These are phyloP conservation scores for Herpotrichia juniperi DNA, from an alignment of 2,329 filamentous ascomycete species.

Conservation along the genomic window DNA sequence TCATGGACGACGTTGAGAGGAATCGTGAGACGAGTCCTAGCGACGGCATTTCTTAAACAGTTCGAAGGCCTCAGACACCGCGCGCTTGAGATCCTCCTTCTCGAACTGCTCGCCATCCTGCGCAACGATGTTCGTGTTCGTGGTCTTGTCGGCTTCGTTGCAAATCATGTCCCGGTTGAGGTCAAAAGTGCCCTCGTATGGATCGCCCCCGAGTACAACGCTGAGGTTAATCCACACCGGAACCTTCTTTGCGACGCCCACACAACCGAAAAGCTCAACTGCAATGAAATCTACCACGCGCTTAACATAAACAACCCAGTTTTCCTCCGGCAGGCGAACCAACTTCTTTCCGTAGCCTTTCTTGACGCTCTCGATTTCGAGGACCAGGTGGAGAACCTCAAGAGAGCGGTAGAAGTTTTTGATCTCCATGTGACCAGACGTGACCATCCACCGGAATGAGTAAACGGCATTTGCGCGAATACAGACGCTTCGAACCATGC, in stretches of 20 bases:
- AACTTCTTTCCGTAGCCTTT: constrained; percentile 23
- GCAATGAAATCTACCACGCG: constrained; percentile 19
- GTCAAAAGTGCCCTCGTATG: constrained; percentile 12
- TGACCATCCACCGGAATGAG: constrained; percentile 25
- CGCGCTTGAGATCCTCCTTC: constrained; percentile 17
- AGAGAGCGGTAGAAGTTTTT: constrained; percentile 30
- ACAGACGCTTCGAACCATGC: constrained; percentile 22
- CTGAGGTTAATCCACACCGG: constrained; percentile 30
- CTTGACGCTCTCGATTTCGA: constrained; percentile 23
- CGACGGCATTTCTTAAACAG: constrained; percentile 20
- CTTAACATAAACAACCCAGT: constrained; percentile 24
- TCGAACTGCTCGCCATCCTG: background rate
- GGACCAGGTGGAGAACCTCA: constrained; percentile 20
- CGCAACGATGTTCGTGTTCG: background rate
- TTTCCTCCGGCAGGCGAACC: constrained; percentile 18
- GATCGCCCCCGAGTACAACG: constrained; percentile 31
- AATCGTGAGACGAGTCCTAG: too few relatives aligned
- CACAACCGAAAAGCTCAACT: constrained; percentile 15
- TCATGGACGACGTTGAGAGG: too few relatives aligned
- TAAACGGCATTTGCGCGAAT: constrained; percentile 30
- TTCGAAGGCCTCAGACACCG: constrained; percentile 19
- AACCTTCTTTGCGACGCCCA: constrained; percentile 11
- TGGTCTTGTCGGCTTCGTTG: background rate
- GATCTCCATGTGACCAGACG: constrained; percentile 21
- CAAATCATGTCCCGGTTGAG: background rate